These are phyloP conservation scores for Castanospermum australe DNA, from an alignment of 306 rosid genomes.

Conservation along the genomic window DNA sequence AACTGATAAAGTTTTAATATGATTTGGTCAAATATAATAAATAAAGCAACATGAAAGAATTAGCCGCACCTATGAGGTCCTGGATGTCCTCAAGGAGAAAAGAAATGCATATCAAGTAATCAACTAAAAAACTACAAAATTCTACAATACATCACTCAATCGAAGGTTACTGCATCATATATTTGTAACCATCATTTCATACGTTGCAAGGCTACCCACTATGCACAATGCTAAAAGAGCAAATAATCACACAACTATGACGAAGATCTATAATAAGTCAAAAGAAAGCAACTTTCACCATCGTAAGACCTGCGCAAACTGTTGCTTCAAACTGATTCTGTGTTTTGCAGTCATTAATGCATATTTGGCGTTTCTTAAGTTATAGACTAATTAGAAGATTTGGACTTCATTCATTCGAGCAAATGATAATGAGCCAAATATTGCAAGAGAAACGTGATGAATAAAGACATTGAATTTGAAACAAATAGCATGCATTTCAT, in stretches of 20 bases:
- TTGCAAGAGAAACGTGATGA: neutral
- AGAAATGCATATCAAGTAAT: neutral
- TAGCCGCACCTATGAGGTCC: neutral
- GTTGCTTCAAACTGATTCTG: neutral
- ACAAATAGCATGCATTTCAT: neutral
- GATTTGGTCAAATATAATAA: neutral
- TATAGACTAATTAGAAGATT: neutral
- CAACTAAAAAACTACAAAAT: neutral
- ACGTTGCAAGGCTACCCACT: neutral
- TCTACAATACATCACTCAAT: neutral
- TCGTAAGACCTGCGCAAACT: neutral
- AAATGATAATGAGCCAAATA: neutral
- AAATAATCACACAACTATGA: neutral
- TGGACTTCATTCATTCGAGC: neutral
- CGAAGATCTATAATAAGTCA: neutral
- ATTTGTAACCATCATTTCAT: neutral
- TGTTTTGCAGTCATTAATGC: neutral
- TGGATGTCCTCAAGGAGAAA: neutral
- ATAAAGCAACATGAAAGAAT: neutral
- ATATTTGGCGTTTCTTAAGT: neutral
- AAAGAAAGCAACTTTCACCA: neutral
- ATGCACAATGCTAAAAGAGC: neutral
- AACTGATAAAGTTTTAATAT: neutral
- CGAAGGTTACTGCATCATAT: neutral
- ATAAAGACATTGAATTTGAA: neutral